phyloP scores from a whole-genome alignment of 257 asterid species.

The Fraxinus quadrangulata region DNA sequence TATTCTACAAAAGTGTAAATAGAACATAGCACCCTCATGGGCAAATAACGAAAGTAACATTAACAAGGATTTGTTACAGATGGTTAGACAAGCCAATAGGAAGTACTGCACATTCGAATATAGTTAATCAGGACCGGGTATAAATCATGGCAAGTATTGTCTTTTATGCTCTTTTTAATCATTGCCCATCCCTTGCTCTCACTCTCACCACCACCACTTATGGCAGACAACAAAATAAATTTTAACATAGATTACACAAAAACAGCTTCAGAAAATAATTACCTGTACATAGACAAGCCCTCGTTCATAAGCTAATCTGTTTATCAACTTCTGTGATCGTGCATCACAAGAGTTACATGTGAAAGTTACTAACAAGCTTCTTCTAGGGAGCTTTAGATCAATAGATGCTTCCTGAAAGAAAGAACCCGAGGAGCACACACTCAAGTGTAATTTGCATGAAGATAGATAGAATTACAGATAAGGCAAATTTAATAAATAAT shows the following conservation, averaged over 20 bases:
- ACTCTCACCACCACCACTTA: neutral
- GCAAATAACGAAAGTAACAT: neutral
- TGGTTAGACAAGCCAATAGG: neutral
- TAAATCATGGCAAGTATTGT: neutral
- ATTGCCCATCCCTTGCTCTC: conserved; percentile 6
- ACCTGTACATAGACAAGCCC: conserved; percentile 95
- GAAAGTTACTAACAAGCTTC: conserved; percentile 74
- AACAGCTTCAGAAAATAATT: conserved; percentile 15
- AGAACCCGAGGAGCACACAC: conserved; percentile 21
- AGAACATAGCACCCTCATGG: neutral
- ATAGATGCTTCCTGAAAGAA: conserved; percentile 57
- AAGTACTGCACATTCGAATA: neutral
- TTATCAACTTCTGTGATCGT: conserved; percentile 68
- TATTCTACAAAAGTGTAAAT: neutral
- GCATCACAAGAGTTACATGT: conserved; percentile 77
- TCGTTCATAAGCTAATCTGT: conserved; percentile 89
- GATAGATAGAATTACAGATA: neutral
- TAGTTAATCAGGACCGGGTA: neutral
- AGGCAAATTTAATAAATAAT: neutral
- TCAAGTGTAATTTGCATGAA: conserved; percentile 7
- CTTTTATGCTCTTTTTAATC: neutral
- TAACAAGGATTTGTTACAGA: neutral
- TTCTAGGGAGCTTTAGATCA: conserved; percentile 81
- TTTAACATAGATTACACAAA: neutral
- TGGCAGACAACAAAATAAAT: neutral